phyloP scores from a whole-genome alignment of 2,329 filamentous ascomycete genomes.

The Colletotrichum lini region DNA sequence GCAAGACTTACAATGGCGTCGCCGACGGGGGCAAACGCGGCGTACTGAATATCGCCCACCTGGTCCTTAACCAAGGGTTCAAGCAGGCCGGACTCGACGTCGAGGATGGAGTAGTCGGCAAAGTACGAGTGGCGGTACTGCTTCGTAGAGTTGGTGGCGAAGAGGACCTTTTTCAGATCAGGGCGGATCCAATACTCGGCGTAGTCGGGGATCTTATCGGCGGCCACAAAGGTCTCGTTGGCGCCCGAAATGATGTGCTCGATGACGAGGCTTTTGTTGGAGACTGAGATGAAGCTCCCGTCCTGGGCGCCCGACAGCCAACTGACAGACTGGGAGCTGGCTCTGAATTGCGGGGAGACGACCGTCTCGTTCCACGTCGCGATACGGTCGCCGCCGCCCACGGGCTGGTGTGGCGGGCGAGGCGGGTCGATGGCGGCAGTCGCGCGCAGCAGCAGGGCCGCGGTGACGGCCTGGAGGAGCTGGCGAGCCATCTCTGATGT shows the following conservation, averaged over 20 bases:
- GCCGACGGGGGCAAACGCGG: slow-evolving; percentile 70
- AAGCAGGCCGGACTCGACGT: slow-evolving; percentile 69
- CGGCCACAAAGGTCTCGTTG: slow-evolving; percentile 69
- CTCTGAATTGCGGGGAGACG: slow-evolving; percentile 59
- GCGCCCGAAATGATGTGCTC: slow-evolving; percentile 73
- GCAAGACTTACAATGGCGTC: slow-evolving; percentile 60
- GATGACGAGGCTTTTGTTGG: slow-evolving; percentile 69
- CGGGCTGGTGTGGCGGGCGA: slow-evolving; percentile 68
- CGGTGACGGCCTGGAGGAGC: slow-evolving; percentile 27
- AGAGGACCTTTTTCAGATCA: slow-evolving; percentile 71
- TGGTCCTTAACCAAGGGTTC: slow-evolving; percentile 72
- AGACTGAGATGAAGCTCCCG: slow-evolving; percentile 71
- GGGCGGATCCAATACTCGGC: slow-evolving; percentile 74
- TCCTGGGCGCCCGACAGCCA: slow-evolving; percentile 74
- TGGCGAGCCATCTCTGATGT: slow-evolving; percentile 35
- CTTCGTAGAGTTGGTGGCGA: slow-evolving; percentile 76
- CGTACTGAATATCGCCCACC: slow-evolving; percentile 76
- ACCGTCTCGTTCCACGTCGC: slow-evolving; percentile 74
- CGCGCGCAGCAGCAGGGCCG: slow-evolving; percentile 33
- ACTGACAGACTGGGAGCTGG: slow-evolving; percentile 63
- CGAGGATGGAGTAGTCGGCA: slow-evolving; percentile 75
- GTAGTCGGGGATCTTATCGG: slow-evolving; percentile 70
- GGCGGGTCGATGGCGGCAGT: slow-evolving; percentile 63
- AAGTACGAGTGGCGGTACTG: slow-evolving; percentile 79
- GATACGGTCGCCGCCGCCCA: slow-evolving; percentile 68